phyloP scores from a whole-genome alignment of 1,139 yeast genomes.

The Blastobotrys illinoisensis region DNA sequence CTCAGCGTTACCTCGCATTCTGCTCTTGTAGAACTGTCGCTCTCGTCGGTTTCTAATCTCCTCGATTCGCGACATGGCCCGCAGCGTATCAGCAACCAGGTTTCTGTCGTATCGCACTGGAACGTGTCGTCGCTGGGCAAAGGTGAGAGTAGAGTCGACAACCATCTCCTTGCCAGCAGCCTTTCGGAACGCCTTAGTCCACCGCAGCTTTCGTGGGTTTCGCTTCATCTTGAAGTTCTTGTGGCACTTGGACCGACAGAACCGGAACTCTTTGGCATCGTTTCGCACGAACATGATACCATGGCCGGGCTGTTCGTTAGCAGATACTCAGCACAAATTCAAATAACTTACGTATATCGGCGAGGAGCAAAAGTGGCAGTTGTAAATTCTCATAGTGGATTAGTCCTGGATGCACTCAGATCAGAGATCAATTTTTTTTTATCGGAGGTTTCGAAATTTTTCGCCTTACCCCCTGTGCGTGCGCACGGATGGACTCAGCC shows the following conservation, averaged over 20 bases:
- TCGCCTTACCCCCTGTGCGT: constrained; percentile 3
- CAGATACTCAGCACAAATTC: background rate
- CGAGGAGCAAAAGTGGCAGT: constrained; percentile 95
- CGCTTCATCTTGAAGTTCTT: constrained; percentile 96
- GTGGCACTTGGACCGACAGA: constrained; percentile 98
- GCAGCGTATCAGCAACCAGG: constrained; percentile 85
- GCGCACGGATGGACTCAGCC: background rate
- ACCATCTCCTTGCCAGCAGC: constrained; percentile 99
- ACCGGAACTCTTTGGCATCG: constrained; percentile 94
- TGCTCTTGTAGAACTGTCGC: constrained; percentile 96
- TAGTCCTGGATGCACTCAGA: constrained; percentile 7
- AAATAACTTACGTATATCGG: constrained; percentile 41
- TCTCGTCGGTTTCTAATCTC: constrained; percentile 96
- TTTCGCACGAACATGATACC: constrained; percentile 98
- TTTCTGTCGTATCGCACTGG: constrained; percentile 98
- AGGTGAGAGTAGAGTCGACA: constrained; percentile 92
- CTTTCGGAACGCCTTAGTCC: constrained; percentile 99
- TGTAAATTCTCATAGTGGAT: constrained; percentile 73
- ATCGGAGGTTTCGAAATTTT: background rate
- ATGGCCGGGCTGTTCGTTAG: constrained; percentile 60
- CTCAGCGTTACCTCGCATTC: constrained; percentile 97
- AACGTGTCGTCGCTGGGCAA: constrained; percentile 94
- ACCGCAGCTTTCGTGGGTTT: constrained; percentile 94
- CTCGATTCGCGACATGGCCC: constrained; percentile 93
- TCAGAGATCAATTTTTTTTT: constrained; percentile 2